Base-by-base conservation (phyloP, 805 yeast species). In the Wickerhamiella slavikovae region DNA sequence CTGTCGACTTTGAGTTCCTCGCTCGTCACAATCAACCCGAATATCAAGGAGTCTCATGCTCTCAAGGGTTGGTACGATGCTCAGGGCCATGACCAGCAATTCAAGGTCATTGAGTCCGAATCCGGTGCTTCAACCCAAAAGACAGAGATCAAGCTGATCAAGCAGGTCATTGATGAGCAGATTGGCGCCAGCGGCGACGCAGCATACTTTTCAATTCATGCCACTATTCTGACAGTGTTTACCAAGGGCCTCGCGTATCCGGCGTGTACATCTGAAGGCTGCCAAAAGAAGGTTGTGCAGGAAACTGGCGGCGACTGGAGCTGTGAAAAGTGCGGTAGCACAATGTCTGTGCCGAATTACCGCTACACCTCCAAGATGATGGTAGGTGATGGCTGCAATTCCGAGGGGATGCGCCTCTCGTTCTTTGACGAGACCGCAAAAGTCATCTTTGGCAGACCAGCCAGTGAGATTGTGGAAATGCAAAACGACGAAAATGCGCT, bases 11-110 rank as follows among this genome's bases (percentile, higher is more conserved):
- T 83, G 15, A 79, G 73, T 36, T 64, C 78, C 8, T 82, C 93
- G 14, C 64, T 77, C 1, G 54, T 89, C 38, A 51, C 70, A 22
- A 63, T 77, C 9, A 78, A 79, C 44, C 98, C 98, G 2, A 94
- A 83, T 46, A 65, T 77, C 15, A 72, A 78, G 13, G 94, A 80
- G 49, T 85, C 95, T 3, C 80, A 70, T 49, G 63, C 68, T 31
- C 63, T 89, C 41, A 79, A 28, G 51, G 96, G 96, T 5, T 89
- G 99, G 99, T 89, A 70, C 45, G 93, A 80, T 45, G 65, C 74
- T 24, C 69, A 66, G 40, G 95, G 94, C 23, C 61, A 62, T 15
- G 53, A 58, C 31, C 69, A 68, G 32, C 54, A 50, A 23, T 82
- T 77, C 57, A 65, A 66, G 40, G 71, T 34, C 7, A 29, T 35